Evolutionary conservation across 805 yeast genomes (phyloP), one percentile per base, ranked within the genome.

Genomic region (Teunomyces cretensis): DNA sequence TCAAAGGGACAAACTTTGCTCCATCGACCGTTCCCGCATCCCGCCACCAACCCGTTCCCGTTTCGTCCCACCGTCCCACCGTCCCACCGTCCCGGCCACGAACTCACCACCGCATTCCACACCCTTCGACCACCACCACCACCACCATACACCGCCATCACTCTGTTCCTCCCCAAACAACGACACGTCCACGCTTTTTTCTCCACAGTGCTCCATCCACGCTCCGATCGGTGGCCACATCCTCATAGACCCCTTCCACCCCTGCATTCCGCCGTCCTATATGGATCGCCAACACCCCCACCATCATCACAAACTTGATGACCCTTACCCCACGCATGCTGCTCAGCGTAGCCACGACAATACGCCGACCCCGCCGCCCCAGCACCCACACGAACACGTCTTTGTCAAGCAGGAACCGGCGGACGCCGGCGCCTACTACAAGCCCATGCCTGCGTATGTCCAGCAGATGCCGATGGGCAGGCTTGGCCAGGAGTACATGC

Each of bases 401-500:
- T 42, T 28, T 24, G 45, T 43, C 38, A 43, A 43, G 24, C 46
- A 22, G 13, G 46, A 43, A 19, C 67, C 64, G 14, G 65, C 70
- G 8, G 75, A 70, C 45, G 51, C 52, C 6, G 71, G 11, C 6
- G 6, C 22, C 22, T 19, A 19, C 37, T 43, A 16, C 36, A 26
- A 33, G 7, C 39, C 39, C 36, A 26, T 33, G 7, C 39, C 39
- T 8, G 6, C 19, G 19, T 41, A 33, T 24, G n/a, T 8, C n/a
- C 36, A 3, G 36, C 36, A 33, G 14, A 6, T 19, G 22, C 22
- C 22, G 22, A 19, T 19, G 22, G 22, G 22, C 6, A 3, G 22
- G 6, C 22, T 19, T 19, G 22, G 22, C 22, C 22, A 19, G 22
- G 22, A 19, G 22, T 6, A 19, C 6, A 4, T 19, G 22, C 22